Evolutionary conservation across 139 green algal species (phyloP), one percentile per base, ranked within the genome.

Genomic region (Choricystis sp.): DNA sequence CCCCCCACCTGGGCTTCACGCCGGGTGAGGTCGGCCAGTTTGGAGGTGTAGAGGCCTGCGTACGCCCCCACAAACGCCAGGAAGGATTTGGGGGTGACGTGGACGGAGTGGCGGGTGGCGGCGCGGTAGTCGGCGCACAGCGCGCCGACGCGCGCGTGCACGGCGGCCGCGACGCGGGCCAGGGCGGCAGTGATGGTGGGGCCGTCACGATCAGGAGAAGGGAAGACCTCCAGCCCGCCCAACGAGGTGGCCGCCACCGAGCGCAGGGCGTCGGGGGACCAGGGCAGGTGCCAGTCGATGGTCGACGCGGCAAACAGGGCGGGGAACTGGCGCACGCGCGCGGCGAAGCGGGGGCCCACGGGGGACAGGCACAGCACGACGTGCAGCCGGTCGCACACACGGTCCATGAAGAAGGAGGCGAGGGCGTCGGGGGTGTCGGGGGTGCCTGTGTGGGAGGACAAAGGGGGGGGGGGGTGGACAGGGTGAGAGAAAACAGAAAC

Each of bases 1-100:
- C 67, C 77, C 67, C 81, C 74, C 62, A 94, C 88, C 49, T 79
- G 76, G 57, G 74, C 62, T 0, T 77, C 73, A 29, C 89, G 79
- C 61, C 80, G 76, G 49, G 59, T 64, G 29, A 70, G 68, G 26
- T 72, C 56, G 0, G 48, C 31, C 28, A 80, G 68, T 76, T 97
- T 96, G 49, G 68, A 74, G 49, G 49, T 67, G 76, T 96, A 96
- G 62, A 97, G 74, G 63, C 80, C 65, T 78, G 93, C 91, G 83
- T 91, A 96, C 55, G 81, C 83, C 64, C 75, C 74, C 59, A 97
- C 83, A 72, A 96, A 95, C 58, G 82, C 84, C 27, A 97, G 79
- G 77, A 93, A 97, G 26, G 72, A 86, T 79, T 92, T 94, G 63
- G 90, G 90, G 29, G 90, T 96, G 31, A 96, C 88, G 77, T 96